Conservation (phyloP, 768 basidiomycete species). For the Solioccasus polychromus region DNA sequence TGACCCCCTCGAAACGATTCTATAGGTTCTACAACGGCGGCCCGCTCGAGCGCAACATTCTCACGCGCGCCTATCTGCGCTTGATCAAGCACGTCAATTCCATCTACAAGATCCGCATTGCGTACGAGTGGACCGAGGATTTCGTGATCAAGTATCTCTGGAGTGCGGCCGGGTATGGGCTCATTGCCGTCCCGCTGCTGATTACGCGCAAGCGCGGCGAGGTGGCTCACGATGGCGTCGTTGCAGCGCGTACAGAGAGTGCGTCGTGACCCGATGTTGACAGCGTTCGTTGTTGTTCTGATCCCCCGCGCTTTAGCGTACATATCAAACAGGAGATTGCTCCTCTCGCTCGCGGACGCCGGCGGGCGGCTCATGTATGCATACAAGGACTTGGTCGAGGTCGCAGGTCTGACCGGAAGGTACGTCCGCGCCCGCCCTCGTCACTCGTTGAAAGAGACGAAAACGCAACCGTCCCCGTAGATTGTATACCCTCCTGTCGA, state of each 20-base stretch:
- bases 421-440: neutral
- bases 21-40: slow-evolving; percentile 90
- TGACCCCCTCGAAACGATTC: neutral
- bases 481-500: slow-evolving; percentile 83
- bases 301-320: slow-evolving; percentile 50
- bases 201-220: slow-evolving; percentile 48
- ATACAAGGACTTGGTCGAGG: slow-evolving; percentile 90
- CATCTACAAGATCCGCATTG: slow-evolving; percentile 92
- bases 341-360: slow-evolving; percentile 94
- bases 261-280: slow-evolving; percentile 3
- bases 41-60: slow-evolving; percentile 73
- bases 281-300: too few species aligned
- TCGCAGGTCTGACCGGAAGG: slow-evolving; percentile 86
- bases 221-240: slow-evolving; percentile 28
- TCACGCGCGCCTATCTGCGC: slow-evolving; percentile 71
- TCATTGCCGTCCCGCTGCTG: slow-evolving; percentile 89
- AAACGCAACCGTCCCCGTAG: slow-evolving; percentile 39
- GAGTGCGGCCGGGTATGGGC: slow-evolving; percentile 88
- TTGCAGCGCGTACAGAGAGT: slow-evolving; percentile 54
- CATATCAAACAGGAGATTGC: slow-evolving; percentile 87
- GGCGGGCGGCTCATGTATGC: slow-evolving; percentile 96
- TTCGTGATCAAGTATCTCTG: slow-evolving; percentile 96
- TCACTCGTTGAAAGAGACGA: slow-evolving; percentile 4
- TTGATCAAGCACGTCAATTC: slow-evolving; percentile 88
- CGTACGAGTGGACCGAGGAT: slow-evolving; percentile 95